Conservation (phyloP, 257 asterid species). For the Solanum chilense region DNA sequence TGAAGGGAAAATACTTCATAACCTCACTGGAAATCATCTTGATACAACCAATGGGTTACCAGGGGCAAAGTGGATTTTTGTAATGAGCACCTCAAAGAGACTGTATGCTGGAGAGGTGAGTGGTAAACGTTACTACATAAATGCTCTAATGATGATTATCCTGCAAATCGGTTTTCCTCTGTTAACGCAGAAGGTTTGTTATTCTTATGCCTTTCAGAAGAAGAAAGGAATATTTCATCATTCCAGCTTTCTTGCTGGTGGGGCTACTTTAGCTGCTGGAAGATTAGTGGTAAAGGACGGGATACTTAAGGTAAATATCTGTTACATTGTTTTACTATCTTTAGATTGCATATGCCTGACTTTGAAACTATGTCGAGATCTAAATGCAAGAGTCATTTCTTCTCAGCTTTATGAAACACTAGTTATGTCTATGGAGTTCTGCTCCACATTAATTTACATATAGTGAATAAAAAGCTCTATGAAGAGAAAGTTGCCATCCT, state of each 20-base stretch:
- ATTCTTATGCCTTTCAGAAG: constrained; percentile 41
- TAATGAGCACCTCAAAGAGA: constrained; percentile 78
- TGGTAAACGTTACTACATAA: background rate
- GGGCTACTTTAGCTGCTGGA: constrained; percentile 92
- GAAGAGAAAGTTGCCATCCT: background rate
- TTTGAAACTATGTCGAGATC: background rate
- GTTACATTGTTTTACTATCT: background rate
- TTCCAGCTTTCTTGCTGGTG: constrained; percentile 98
- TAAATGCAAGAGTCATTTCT: background rate
- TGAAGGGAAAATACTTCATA: constrained; percentile 53
- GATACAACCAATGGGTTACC: constrained; percentile 38
- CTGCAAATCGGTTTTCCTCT: background rate
- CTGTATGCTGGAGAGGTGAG: constrained; percentile 79
- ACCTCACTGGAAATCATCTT: constrained; percentile 41
- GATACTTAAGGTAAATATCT: constrained; percentile 46
- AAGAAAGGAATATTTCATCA: constrained; percentile 87
- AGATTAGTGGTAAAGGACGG: constrained; percentile 70
- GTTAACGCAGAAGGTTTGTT: background rate
- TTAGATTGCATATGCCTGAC: background rate
- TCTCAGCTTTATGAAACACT: background rate
- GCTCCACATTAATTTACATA: background rate
- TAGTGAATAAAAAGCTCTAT: background rate
- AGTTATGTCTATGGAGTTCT: background rate
- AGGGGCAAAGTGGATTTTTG: constrained; percentile 84
- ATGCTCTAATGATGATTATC: constrained; percentile 1